phyloP scores from a whole-genome alignment of 2,329 filamentous ascomycete species.

The Macroventuria anomochaeta region DNA sequence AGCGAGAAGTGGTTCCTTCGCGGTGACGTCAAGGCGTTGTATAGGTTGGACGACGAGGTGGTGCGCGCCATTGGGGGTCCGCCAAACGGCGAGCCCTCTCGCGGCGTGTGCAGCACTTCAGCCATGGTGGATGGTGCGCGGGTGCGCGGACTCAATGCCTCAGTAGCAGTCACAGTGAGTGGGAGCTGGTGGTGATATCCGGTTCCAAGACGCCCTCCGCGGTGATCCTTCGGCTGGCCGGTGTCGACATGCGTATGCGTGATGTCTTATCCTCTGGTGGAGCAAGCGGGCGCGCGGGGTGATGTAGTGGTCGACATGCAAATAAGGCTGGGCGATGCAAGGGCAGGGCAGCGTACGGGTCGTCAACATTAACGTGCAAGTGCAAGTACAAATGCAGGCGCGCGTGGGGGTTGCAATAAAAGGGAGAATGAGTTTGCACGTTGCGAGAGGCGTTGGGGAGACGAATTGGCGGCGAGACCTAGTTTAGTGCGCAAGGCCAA shows the following conservation, averaged over 20 bases:
- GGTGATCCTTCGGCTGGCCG: constrained; percentile 19
- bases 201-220: constrained; percentile 39
- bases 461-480: constrained; percentile 14
- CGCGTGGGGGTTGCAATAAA: constrained; percentile 12
- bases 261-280: constrained; percentile 20
- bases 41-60: constrained; percentile 54
- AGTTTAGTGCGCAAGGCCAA: constrained; percentile 12
- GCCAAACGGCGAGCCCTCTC: constrained; percentile 44
- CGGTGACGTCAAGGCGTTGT: constrained; percentile 44
- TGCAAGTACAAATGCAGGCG: constrained; percentile 2
- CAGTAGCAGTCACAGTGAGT: constrained; percentile 27
- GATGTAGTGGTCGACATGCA: constrained; percentile 22
- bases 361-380: not conserved
- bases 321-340: constrained; percentile 12
- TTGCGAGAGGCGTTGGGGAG: constrained; percentile 16
- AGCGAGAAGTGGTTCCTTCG: constrained; percentile 46
- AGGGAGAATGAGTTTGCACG: constrained; percentile 19
- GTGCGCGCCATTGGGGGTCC: constrained; percentile 45
- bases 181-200: constrained; percentile 22
- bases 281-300: constrained; percentile 15
- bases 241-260: constrained; percentile 44
- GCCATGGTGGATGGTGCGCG: constrained; percentile 40
- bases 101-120: constrained; percentile 45
- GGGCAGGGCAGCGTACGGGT: constrained; percentile 11
- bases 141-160: constrained; percentile 29